phyloP scores from a whole-genome alignment of 192 early-diverging fungal species.

The Borealophlyctis nickersoniae region DNA sequence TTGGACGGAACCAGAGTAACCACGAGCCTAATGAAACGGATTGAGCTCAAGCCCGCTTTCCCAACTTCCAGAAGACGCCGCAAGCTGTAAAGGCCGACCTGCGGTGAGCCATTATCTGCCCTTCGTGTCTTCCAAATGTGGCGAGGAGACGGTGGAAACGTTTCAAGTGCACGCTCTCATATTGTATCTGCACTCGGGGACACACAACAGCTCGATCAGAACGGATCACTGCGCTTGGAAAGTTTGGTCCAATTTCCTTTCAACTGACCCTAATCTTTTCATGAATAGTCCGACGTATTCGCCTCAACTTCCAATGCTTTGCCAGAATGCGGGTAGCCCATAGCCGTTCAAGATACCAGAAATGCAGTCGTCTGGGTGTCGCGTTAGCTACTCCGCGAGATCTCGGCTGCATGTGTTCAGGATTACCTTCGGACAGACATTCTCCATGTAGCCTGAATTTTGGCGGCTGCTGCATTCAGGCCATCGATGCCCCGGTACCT shows the following conservation, averaged over 20 bases:
- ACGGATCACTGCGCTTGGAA: too few species aligned
- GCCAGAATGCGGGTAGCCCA: constrained; percentile 14
- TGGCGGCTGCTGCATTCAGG: constrained; percentile 14
- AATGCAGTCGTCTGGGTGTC: constrained; percentile 14
- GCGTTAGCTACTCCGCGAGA: not conserved
- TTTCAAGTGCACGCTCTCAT: constrained; percentile 18
- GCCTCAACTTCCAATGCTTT: constrained; percentile 22
- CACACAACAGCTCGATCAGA: too few species aligned
- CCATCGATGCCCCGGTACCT: constrained; percentile 22
- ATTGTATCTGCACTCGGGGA: constrained; percentile 26
- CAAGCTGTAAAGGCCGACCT: constrained; percentile 10
- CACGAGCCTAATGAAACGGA: constrained; percentile 20
- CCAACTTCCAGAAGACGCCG: too few species aligned
- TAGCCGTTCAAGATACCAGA: constrained; percentile 23
- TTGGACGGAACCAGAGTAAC: constrained; percentile 26
- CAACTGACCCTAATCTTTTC: not conserved
- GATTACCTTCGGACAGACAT: constrained; percentile 27
- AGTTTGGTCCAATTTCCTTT: too few species aligned
- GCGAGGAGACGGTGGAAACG: constrained; percentile 16
- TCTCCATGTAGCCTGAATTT: constrained; percentile 24
- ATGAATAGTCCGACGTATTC: constrained; percentile 4
- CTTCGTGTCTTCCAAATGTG: constrained; percentile 6
- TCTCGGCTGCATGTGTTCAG: not conserved
- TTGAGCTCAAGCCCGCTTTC: too few species aligned
- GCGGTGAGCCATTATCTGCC: constrained; percentile 8